Base-by-base conservation (phyloP, 2,329 filamentous ascomycete species). In the Alternaria triticimaculans region DNA sequence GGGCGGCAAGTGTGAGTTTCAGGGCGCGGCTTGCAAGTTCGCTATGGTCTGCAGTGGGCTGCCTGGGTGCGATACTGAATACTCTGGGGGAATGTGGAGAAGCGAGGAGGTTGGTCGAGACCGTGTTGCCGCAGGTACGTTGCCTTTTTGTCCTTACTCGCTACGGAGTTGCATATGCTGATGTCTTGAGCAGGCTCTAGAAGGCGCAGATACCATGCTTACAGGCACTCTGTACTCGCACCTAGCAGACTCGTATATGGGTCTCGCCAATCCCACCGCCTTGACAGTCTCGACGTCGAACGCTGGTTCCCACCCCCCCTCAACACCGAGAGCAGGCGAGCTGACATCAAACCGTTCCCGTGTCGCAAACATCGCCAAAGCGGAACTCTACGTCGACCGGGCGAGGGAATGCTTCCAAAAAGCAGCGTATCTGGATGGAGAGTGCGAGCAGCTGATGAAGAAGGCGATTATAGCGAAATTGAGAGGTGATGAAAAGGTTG, bases 371-470 rank as follows among this genome's bases (percentile, higher is more conserved):
- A 67, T 80, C 10, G 74, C 69, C 15, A 74, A 72, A 20, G 78
- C 78, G 1, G 77, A 78, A 53, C 33, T 77, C 37, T 79, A 77
- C 65, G 76, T 80, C 48, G 78, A 81, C 43, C 66, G 73, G n/a
- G 76, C 78, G 11, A 63, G 73, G 41, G 73, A 78, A 53, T 76
- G 80, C 65, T 96, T 88, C 76, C 87, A 88, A 45, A 85, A 84
- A 50, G 83, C 93, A 14, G 89, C 92, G 75, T 92, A 92, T 75
- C 81, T 89, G 14, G 81, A 83, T n/a, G 89, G 88, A 58, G 90
- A 92, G 80, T 90, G 92, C 73, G 91, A 94, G 79, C 89, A 92
- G 84, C 87, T 94, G 82, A 90, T 91, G 20, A 96, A 96, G 84
- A 94, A 93, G 80, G 90, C 92, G 4, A 89, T 89, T 55, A 86